Evolutionary conservation across 2,329 filamentous ascomycete genomes (phyloP).

Genomic region (Fusarium odoratissimum): DNA sequence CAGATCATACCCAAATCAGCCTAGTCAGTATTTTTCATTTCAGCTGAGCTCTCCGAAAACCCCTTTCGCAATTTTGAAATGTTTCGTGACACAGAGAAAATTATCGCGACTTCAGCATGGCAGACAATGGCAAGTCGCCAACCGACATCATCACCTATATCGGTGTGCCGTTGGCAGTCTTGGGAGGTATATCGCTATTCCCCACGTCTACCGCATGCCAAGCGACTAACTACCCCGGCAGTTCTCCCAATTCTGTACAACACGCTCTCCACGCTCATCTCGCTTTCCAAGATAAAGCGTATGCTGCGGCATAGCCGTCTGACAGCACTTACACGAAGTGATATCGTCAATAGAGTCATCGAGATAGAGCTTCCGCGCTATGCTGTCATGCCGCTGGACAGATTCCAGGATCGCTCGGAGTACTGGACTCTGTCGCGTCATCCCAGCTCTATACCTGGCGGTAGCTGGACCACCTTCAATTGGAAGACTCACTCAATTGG

Average conservation of each 20-base stretch:
- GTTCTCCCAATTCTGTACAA: constrained; percentile 76
- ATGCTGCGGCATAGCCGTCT: constrained; percentile 68
- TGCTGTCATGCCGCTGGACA: constrained; percentile 70
- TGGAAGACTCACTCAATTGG: constrained; percentile 74
- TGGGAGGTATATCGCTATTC: constrained; percentile 53
- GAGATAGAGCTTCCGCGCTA: constrained; percentile 74
- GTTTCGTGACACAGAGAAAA: neutral
- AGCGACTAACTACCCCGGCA: constrained; percentile 15
- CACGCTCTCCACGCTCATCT: constrained; percentile 68
- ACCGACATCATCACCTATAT: constrained; percentile 67
- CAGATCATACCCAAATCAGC: constrained; percentile 7
- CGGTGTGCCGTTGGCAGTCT: constrained; percentile 67
- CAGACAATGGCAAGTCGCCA: constrained; percentile 51
- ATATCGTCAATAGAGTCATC: constrained; percentile 73
- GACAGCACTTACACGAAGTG: constrained; percentile 69
- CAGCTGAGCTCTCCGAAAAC: constrained; percentile 6
- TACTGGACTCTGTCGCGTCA: constrained; percentile 69
- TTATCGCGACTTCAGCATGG: constrained; percentile 30
- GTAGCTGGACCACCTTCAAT: constrained; percentile 73
- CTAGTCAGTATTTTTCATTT: constrained; percentile 15
- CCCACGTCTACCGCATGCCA: neutral
- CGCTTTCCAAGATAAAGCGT: constrained; percentile 69
- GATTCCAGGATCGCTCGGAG: constrained; percentile 61
- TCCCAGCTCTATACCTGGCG: constrained; percentile 67
- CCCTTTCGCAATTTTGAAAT: constrained; percentile 4